These are phyloP conservation scores for Nepenthes mirabilis DNA, from an alignment of 148 eudicot genomes.

Conservation along the genomic window DNA sequence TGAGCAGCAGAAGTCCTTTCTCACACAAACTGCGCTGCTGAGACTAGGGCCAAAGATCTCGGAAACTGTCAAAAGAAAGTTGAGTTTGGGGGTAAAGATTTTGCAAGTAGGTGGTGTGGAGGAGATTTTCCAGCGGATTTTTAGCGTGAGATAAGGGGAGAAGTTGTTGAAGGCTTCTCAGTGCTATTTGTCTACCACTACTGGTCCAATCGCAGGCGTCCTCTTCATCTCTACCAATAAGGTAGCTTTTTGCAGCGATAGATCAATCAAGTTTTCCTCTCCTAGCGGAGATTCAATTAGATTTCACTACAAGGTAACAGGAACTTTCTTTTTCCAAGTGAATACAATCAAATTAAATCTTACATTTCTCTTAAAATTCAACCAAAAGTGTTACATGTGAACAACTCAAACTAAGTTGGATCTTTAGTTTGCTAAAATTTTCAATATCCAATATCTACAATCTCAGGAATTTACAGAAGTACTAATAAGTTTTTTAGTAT, in stretches of 20 bases:
- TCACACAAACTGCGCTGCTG: neutral
- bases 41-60: neutral
- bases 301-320: neutral
- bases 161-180: constrained; percentile 1
- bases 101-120: constrained; percentile 1
- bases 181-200: constrained; percentile 2
- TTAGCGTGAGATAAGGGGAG: constrained; percentile 4
- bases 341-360: too few relatives aligned
- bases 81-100: neutral
- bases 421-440: too few relatives aligned
- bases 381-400: too few relatives aligned
- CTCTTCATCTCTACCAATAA: constrained; percentile 3
- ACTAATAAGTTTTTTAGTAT: too few relatives aligned
- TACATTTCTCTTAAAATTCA: too few relatives aligned
- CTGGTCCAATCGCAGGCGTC: constrained; percentile 4
- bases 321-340: too few relatives aligned
- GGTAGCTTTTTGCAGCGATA: constrained; percentile 8
- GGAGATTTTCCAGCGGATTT: constrained; percentile 1
- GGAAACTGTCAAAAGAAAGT: neutral
- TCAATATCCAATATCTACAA: too few relatives aligned
- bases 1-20: neutral
- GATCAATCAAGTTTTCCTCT: neutral
- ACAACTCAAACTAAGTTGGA: too few relatives aligned
- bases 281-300: neutral
- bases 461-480: too few relatives aligned